Evolutionary conservation across 139 green algal species (phyloP), one percentile per base, ranked within the genome.

Genomic region (Gonium pectorale): DNA sequence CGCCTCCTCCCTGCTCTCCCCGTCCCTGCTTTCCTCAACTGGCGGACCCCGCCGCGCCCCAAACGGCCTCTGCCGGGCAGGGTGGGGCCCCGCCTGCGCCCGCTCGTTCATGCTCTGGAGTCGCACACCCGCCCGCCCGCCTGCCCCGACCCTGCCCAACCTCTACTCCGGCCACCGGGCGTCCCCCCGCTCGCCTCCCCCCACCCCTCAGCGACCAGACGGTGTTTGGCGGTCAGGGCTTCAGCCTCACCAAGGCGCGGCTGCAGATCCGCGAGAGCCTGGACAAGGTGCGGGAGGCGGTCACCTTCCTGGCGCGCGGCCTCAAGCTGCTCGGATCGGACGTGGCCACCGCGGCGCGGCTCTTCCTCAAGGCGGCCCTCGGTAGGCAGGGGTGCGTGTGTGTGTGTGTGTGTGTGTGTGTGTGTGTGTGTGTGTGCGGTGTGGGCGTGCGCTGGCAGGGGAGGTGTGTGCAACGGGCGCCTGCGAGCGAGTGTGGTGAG

Each of bases 271-370:
- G 69, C 21, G 92, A 96, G 56, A 80, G 79, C 33, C 67, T 92
- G 5, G 89, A 92, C 41, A 92, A 90, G 77, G 86, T 96, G n/a
- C n/a, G 27, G 59, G 97, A 99, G 79, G 97, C 91, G 0, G 78
- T 94, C 21, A 87, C 88, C 64, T 99, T 99, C 90, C 92, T 96
- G 31, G 80, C 74, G 27, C 90, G 95, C 4, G 97, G 97, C 3
- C 29, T 98, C 37, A 92, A 94, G 63, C 87, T 98, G 86, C 91
- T 98, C 59, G 90, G 89, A 21, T 87, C 85, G 15, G 96, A 98
- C 86, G 67, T 96, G 29, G 87, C 52, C 35, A 91, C 89, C 27
- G 83, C 88, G 19, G 90, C 54, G 1, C 81, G 91, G 8, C 89
- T 98, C 3, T 97, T 98, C 90, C 90, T 83, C 79, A 92, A 92